These are phyloP conservation scores for Collybiopsis luxurians DNA, from an alignment of 768 basidiomycete genomes.

Conservation along the genomic window DNA sequence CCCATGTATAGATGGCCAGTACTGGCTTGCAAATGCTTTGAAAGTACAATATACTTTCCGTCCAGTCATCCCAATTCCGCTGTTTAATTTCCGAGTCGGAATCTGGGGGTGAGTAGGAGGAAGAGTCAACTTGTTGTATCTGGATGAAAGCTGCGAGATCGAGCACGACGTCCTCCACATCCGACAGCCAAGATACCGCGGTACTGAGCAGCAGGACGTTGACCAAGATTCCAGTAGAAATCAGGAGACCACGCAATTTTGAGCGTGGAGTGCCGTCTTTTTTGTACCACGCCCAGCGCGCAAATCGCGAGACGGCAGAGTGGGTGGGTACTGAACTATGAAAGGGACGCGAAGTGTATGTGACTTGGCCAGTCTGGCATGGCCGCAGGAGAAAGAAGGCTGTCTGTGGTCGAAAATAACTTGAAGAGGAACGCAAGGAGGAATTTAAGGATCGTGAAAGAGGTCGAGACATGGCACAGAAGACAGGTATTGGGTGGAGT, in stretches of 20 bases:
- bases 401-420: neutral
- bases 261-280: conserved; percentile 2
- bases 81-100: neutral
- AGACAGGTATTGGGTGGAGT: neutral
- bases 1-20: neutral
- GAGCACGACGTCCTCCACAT: neutral
- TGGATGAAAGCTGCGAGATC: conserved; percentile 2
- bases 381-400: neutral
- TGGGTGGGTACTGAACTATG: neutral
- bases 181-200: neutral
- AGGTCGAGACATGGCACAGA: neutral
- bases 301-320: neutral
- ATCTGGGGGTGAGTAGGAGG: neutral
- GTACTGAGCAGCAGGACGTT: neutral
- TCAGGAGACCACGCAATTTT: neutral
- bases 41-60: neutral
- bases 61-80: conserved; percentile 1
- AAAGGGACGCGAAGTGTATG: neutral
- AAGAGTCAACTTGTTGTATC: conserved; percentile 1
- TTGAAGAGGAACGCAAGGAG: neutral
- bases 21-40: conserved; percentile 1
- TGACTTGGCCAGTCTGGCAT: too few relatives aligned
- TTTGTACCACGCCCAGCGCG: neutral
- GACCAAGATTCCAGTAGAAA: neutral
- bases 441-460: neutral